Conservation (phyloP, 495 filamentous ascomycete species). For the Penicillium silybi region DNA sequence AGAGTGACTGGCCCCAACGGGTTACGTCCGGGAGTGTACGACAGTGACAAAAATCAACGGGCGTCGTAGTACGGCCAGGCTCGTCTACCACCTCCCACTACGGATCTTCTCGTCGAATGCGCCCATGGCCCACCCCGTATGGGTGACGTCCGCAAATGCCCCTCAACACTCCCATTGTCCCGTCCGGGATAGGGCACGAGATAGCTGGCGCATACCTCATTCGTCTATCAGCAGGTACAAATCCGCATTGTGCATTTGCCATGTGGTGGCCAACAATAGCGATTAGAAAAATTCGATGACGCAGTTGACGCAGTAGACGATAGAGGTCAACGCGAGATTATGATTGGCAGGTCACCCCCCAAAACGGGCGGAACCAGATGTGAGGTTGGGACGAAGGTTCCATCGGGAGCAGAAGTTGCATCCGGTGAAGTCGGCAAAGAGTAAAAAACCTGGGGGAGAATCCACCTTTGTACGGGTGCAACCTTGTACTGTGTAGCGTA, state of each 20-base stretch:
- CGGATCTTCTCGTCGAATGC: slow-evolving; percentile 8
- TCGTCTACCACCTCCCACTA: slow-evolving; percentile 1
- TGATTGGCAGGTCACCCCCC: background rate
- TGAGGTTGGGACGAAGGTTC: slow-evolving; percentile 16
- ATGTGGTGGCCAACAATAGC: slow-evolving; percentile 22
- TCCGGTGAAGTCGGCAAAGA: slow-evolving; percentile 29
- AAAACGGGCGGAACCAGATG: slow-evolving; percentile 1
- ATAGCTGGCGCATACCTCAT: slow-evolving; percentile 2
- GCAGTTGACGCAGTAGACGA: background rate
- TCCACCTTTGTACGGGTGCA: slow-evolving; percentile 8
- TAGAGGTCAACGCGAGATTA: background rate
- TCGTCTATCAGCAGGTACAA: slow-evolving; percentile 6
- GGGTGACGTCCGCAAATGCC: background rate
- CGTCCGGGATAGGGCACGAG: background rate
- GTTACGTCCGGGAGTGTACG: slow-evolving; percentile 23
- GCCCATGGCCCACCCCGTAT: background rate
- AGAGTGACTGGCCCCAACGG: slow-evolving; percentile 1
- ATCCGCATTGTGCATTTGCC: slow-evolving; percentile 3
- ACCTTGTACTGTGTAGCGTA: slow-evolving; percentile 25
- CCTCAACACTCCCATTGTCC: background rate
- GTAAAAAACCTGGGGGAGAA: slow-evolving; percentile 2
- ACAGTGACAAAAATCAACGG: slow-evolving; percentile 19
- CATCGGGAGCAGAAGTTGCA: slow-evolving; percentile 32
- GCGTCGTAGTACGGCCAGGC: background rate
- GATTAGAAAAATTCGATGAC: slow-evolving; percentile 2